Conservation (phyloP, 1,139 yeast genomes). For the Diutina siamensis region DNA sequence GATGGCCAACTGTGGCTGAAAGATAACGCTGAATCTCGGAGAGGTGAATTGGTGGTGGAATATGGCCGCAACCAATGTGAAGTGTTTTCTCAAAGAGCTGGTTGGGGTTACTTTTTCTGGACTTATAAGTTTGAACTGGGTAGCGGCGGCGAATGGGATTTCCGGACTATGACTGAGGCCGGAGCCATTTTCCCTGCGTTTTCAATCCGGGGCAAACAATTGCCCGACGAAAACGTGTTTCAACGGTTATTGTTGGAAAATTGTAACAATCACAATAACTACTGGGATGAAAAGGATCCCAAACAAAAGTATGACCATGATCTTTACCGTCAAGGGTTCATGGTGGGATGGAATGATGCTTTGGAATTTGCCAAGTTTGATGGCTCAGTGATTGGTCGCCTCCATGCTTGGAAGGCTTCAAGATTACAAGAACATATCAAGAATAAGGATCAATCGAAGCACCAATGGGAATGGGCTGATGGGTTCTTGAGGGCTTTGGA, state of each 20-base stretch:
- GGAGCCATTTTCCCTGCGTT: neutral
- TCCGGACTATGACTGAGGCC: constrained; percentile 14
- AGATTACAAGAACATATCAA: constrained; percentile 44
- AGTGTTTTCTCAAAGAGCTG: constrained; percentile 35
- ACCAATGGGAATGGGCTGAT: constrained; percentile 81
- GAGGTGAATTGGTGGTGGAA: constrained; percentile 24
- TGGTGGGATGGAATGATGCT: constrained; percentile 65
- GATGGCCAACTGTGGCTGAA: constrained; percentile 62
- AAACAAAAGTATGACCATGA: constrained; percentile 66
- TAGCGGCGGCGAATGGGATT: constrained; percentile 95
- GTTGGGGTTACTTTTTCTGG: constrained; percentile 73
- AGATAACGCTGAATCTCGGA: constrained; percentile 25
- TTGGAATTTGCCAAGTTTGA: constrained; percentile 46
- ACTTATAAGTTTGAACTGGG: constrained; percentile 80
- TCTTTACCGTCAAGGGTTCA: constrained; percentile 69
- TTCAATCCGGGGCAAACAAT: constrained; percentile 10
- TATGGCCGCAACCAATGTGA: constrained; percentile 32
- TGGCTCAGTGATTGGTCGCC: constrained; percentile 65
- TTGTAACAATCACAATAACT: constrained; percentile 38
- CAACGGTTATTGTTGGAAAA: constrained; percentile 29
- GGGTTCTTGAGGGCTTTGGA: constrained; percentile 55
- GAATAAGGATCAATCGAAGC: constrained; percentile 42
- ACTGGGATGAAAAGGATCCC: constrained; percentile 56
- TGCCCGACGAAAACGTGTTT: constrained; percentile 32
- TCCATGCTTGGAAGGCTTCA: constrained; percentile 50